Evolutionary conservation across 2,329 filamentous ascomycete genomes (phyloP).

Genomic region (Colletotrichum filicis): DNA sequence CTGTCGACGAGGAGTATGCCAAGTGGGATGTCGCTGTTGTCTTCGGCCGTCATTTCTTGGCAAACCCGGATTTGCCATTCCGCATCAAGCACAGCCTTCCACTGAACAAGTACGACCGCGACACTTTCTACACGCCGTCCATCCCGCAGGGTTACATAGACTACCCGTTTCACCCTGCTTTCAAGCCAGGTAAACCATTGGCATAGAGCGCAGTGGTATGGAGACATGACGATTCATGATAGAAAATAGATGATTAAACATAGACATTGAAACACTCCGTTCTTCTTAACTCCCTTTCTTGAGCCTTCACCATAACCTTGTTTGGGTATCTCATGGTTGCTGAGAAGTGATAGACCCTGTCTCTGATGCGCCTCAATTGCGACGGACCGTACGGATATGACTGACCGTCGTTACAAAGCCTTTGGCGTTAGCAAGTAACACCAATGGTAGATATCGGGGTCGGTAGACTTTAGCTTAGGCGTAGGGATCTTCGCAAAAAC

Average conservation of each 20-base stretch:
- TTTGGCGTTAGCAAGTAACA: constrained; percentile 55
- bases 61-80: constrained; percentile 44
- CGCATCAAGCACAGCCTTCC: constrained; percentile 41
- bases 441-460: constrained; percentile 59
- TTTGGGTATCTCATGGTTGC: background rate
- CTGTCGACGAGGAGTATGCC: constrained; percentile 44
- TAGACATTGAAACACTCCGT: background rate
- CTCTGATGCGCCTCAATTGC: background rate
- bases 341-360: background rate
- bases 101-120: constrained; percentile 40
- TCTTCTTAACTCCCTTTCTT: too few relatives aligned
- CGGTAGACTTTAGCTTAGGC: constrained; percentile 50
- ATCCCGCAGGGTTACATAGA: constrained; percentile 41
- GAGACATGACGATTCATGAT: background rate
- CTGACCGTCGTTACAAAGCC: background rate
- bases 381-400: background rate
- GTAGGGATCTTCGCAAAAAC: constrained; percentile 55
- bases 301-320: background rate
- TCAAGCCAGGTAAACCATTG: constrained; percentile 18
- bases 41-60: constrained; percentile 46
- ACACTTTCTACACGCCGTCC: constrained; percentile 41
- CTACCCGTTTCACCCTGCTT: constrained; percentile 39
- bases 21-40: constrained; percentile 46
- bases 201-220: background rate
- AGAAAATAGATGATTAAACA: background rate